Percentiles rank a stretch among this genome's conserved stretches.
phyloP scores from a whole-genome alignment of 306 rosid species.

The Fagus sylvatica region DNA sequence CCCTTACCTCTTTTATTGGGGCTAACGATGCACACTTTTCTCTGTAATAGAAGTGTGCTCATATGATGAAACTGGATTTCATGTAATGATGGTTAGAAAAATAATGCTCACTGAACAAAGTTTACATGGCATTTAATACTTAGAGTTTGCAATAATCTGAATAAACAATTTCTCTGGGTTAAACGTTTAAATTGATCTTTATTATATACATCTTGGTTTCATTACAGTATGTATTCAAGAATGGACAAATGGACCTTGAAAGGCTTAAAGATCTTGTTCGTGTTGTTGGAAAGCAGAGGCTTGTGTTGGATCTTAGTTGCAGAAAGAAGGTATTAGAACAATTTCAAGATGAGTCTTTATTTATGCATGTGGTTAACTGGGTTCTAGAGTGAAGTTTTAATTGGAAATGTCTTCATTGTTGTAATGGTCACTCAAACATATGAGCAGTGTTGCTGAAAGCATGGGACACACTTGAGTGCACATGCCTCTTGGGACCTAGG shows the following conservation, averaged over 20 bases:
- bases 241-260: constrained; percentile 87
- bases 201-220: constrained; percentile 10
- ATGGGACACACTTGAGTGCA: too few species aligned
- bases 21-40: background rate
- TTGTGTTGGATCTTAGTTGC: constrained; percentile 97
- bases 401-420: background rate
- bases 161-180: background rate
- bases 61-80: background rate
- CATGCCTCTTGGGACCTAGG: too few species aligned
- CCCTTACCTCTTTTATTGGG: background rate
- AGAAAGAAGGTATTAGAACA: constrained; percentile 67
- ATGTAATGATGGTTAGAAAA: background rate
- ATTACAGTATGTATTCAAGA: constrained; percentile 78
- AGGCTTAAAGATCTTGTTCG: constrained; percentile 79
- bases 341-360: background rate
- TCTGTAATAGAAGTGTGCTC: background rate
- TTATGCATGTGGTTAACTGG: constrained; percentile 5
- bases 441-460: too few species aligned
- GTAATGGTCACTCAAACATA: background rate
- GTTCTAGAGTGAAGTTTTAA: constrained; percentile 3
- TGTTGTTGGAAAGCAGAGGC: constrained; percentile 81
- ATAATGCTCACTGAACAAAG: background rate
- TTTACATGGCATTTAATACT: background rate
- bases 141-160: constrained; percentile 1
- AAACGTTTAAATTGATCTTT: constrained; percentile 18